Evolutionary conservation across 2,329 filamentous ascomycete genomes (phyloP), one percentile per base, ranked within the genome.

Genomic region (Epichloe uncinata): DNA sequence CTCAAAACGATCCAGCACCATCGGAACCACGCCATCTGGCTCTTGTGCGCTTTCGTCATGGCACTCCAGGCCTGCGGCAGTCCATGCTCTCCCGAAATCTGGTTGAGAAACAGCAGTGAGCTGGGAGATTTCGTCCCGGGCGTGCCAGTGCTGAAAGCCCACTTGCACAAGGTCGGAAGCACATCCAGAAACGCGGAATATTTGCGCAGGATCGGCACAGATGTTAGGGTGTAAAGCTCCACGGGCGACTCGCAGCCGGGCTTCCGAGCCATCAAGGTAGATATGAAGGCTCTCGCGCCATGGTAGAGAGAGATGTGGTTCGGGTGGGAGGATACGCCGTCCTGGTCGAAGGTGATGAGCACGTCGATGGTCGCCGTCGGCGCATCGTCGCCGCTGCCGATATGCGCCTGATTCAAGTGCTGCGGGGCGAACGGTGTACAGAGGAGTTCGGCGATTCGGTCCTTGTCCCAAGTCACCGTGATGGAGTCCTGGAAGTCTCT

Each of bases 11-110:
- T 95, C 89, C 90, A 98, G 3, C 89, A 87, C 78, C 89, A 97
- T 7, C 93, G 80, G 63, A 97, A 98, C 93, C 93, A 98, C 37
- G 87, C 80, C 93, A 98, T 98, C 75, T 98, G 93, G 66, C 89
- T 96, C 69, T 81, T 74, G 71, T 98, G 93, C 30, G 87, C 91
- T 49, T 77, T 75, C 2, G 86, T 89, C 93, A 98, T 98, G 34
- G 93, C 90, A 49, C 72, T 75, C 70, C 90, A 84, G 7, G 87
- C 91, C 33, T 74, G 72, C 9, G 63, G 63, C 51, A 73, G 64
- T n/a, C 68, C 71, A 45, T 68, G 68, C 2, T 60, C 77, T 55
- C 82, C 73, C 55, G 84, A 79, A 15, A 88, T 72, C 8, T 78
- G 76, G 66, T 78, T 94, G 53, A 91, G 73, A 60, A 84, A 89